Percentiles rank a stretch among this genome's conserved stretches.
These are phyloP conservation scores for Malassezia japonica DNA, from an alignment of 1,284 basidiomycete genomes.

Conservation along the genomic window DNA sequence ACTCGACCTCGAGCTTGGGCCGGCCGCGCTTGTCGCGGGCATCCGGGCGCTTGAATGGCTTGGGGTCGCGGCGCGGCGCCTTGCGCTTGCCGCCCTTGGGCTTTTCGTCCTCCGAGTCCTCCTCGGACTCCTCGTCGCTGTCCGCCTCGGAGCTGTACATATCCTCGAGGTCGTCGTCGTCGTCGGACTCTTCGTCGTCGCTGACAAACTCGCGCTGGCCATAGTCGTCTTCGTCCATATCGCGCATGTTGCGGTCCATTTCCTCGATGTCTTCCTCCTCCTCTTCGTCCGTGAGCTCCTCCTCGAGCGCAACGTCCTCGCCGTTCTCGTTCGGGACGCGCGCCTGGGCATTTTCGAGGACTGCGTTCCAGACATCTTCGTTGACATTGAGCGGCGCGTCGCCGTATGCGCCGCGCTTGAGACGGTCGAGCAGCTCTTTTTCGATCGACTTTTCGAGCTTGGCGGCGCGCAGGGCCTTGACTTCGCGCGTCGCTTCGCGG, in stretches of 20 bases:
- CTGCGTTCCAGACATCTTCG: conserved; percentile 80
- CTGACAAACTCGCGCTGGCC: conserved; percentile 41
- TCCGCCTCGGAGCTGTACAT: conserved; percentile 19
- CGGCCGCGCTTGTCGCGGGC: conserved; percentile 47
- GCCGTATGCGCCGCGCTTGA: conserved; percentile 93
- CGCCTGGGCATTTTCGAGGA: conserved; percentile 30
- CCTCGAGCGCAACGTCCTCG: conserved; percentile 30
- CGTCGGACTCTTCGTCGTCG: conserved; percentile 34
- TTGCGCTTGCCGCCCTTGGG: conserved; percentile 3
- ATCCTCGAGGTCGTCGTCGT: conserved; percentile 22
- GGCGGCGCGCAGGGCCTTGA: conserved; percentile 84
- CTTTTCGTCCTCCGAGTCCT: conserved; percentile 6
- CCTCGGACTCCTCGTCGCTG: conserved; percentile 18
- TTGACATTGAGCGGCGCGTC: conserved; percentile 97
- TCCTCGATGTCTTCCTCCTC: conserved; percentile 39
- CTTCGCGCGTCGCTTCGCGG: conserved; percentile 83
- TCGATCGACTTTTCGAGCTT: conserved; percentile 80
- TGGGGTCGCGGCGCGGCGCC: neutral
- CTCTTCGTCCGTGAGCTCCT: conserved; percentile 42
- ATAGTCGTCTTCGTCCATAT: conserved; percentile 31
- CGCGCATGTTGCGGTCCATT: conserved; percentile 32
- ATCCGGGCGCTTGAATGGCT: conserved; percentile 10
- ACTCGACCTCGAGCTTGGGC: conserved; percentile 74
- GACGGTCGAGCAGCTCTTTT: conserved; percentile 85
- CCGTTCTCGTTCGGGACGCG: conserved; percentile 15